phyloP scores from a whole-genome alignment of 2,329 filamentous ascomycete species.

The Karstenula rhodostoma region DNA sequence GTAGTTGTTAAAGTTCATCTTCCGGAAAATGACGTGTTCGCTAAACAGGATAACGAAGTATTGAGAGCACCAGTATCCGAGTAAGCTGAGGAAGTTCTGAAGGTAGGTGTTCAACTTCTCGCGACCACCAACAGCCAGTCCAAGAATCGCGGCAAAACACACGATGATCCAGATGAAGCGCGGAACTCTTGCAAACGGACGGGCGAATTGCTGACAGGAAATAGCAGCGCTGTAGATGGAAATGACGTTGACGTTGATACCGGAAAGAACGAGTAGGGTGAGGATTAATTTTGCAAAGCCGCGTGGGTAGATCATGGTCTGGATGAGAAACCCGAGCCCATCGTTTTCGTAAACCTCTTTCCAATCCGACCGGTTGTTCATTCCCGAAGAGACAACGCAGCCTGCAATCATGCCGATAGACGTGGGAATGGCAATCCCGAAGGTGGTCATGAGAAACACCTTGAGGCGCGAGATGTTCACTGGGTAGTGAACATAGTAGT shows the following conservation, averaged over 20 bases:
- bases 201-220: constrained; percentile 57
- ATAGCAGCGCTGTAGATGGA: constrained; percentile 61
- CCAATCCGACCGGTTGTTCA: constrained; percentile 47
- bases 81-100: constrained; percentile 55
- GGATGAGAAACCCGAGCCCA: constrained; percentile 58
- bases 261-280: constrained; percentile 53
- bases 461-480: constrained; percentile 49
- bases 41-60: constrained; percentile 57
- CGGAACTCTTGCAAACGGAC: constrained; percentile 60
- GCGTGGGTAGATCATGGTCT: constrained; percentile 55
- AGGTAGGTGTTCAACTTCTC: constrained; percentile 54
- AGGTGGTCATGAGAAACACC: constrained; percentile 53
- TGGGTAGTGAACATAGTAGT: constrained; percentile 56
- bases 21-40: constrained; percentile 57
- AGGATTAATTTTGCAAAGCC: constrained; percentile 60
- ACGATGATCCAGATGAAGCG: constrained; percentile 58
- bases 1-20: constrained; percentile 60
- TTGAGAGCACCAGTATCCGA: constrained; percentile 58
- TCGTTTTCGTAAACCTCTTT: constrained; percentile 51
- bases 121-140: constrained; percentile 55
- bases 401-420: constrained; percentile 57
- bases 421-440: constrained; percentile 53
- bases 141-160: constrained; percentile 54
- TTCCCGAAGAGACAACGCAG: constrained; percentile 50
- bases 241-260: constrained; percentile 57